These are phyloP conservation scores for Gracilariopsis chorda DNA, from an alignment of 23 red algal genomes.

Conservation along the genomic window DNA sequence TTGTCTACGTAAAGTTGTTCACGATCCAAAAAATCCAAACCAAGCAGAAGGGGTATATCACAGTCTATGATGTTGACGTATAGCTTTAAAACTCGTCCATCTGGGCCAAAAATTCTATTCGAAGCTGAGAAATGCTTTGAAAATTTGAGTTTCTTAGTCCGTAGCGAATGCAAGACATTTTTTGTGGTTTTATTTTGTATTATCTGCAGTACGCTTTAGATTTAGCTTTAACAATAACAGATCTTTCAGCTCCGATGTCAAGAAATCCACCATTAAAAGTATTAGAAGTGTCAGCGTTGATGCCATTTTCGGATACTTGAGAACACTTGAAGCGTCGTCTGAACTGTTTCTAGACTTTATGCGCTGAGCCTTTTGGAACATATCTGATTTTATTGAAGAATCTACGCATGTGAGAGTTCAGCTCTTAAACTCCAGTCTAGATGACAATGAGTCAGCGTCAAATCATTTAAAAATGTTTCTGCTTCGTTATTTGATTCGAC, in stretches of 20 bases:
- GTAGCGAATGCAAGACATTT: neutral
- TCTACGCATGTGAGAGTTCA: too few species aligned
- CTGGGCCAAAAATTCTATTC: neutral
- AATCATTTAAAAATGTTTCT: too few species aligned
- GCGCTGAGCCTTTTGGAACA: too few species aligned
- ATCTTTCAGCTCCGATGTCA: neutral
- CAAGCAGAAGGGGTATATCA: neutral
- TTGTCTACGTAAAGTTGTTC: neutral
- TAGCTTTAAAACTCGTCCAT: neutral
- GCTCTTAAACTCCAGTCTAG: too few species aligned
- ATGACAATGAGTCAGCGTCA: too few species aligned
- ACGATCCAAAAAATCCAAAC: neutral
- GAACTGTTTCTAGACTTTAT: too few species aligned
- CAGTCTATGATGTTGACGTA: neutral
- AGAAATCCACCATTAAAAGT: neutral
- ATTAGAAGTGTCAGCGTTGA: too few species aligned
- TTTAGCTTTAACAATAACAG: neutral
- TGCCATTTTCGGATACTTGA: too few species aligned
- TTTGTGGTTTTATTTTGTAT: neutral
- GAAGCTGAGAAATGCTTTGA: neutral
- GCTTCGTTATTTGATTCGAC: too few species aligned
- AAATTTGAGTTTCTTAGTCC: neutral
- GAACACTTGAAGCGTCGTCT: too few species aligned
- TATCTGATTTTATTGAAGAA: too few species aligned
- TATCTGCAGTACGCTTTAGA: neutral